Percentiles rank a stretch among this genome's conserved stretches.
phyloP scores from a whole-genome alignment of 2,329 filamentous ascomycete species.

The Calonectria henricotiae region DNA sequence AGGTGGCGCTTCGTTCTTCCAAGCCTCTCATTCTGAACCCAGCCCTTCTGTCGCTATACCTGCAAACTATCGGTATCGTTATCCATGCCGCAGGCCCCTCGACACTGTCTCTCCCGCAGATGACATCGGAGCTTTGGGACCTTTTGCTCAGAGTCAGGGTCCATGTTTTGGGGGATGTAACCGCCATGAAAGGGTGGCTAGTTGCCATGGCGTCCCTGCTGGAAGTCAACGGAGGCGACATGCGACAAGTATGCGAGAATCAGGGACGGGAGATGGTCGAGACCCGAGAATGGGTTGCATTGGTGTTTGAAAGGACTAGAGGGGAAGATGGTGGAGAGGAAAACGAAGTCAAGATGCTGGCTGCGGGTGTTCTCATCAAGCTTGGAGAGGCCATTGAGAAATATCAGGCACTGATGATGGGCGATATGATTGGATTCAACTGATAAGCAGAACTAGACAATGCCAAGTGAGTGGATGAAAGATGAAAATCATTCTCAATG shows the following conservation, averaged over 20 bases:
- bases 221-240: slow-evolving; percentile 84
- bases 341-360: slow-evolving; percentile 83
- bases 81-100: slow-evolving; percentile 88
- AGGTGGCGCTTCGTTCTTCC: slow-evolving; percentile 70
- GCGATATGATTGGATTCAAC: slow-evolving; percentile 71
- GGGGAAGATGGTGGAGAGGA: slow-evolving; percentile 76
- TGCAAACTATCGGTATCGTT: slow-evolving; percentile 89
- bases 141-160: slow-evolving; percentile 82
- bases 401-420: slow-evolving; percentile 84
- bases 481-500: slow-evolving; percentile 12
- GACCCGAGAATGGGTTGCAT: slow-evolving; percentile 87
- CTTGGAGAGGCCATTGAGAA: slow-evolving; percentile 87
- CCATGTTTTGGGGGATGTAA: slow-evolving; percentile 73
- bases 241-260: slow-evolving; percentile 80
- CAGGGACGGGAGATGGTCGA: slow-evolving; percentile 86
- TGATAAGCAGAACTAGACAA: slow-evolving; percentile 17
- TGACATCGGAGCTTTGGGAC: slow-evolving; percentile 89
- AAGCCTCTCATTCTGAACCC: slow-evolving; percentile 80
- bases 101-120: slow-evolving; percentile 81
- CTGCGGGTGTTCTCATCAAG: slow-evolving; percentile 84
- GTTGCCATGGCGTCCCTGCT: slow-evolving; percentile 86
- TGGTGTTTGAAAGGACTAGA: slow-evolving; percentile 77
- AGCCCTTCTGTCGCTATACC: slow-evolving; percentile 82
- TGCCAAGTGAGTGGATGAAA: neutral
- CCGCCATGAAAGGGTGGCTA: slow-evolving; percentile 81